Percentiles rank a stretch among this genome's conserved stretches.
Evolutionary conservation across 202 grass and related monocot genomes (phyloP).

Genomic region (Dendrocalamus latiflorus): DNA sequence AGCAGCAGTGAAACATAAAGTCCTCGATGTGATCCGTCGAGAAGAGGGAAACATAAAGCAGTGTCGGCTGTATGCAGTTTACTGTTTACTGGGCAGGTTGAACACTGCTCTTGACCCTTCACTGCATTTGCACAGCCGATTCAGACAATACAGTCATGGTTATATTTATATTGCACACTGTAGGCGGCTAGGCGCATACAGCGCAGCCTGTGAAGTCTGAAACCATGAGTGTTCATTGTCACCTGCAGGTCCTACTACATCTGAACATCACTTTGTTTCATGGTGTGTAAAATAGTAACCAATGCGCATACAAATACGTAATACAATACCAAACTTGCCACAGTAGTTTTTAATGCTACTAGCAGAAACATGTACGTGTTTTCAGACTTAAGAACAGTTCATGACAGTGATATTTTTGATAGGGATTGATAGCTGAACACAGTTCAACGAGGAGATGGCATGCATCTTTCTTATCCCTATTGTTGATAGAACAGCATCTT

Average conservation of each 20-base stretch:
- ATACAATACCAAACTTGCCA: neutral
- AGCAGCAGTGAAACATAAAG: too few species aligned
- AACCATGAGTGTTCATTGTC: neutral
- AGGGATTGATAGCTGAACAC: neutral
- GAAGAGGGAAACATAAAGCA: neutral
- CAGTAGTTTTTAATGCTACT: neutral
- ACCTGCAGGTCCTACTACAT: neutral
- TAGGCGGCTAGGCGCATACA: too few species aligned
- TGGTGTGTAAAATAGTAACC: neutral
- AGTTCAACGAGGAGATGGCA: neutral
- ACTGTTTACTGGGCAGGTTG: neutral
- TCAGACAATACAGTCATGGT: neutral
- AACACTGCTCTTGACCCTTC: neutral
- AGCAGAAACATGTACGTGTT: neutral
- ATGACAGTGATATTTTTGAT: slow-evolving; percentile 25
- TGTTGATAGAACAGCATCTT: neutral
- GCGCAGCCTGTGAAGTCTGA: neutral
- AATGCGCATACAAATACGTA: neutral
- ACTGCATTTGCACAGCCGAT: neutral
- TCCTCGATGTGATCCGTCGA: too few species aligned
- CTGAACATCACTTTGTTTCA: neutral
- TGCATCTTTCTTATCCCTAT: neutral
- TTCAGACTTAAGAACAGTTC: neutral
- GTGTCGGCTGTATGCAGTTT: neutral
- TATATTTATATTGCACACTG: neutral